phyloP scores from a whole-genome alignment of 2,329 filamentous ascomycete genomes.

The Aureobasidium uvarum region DNA sequence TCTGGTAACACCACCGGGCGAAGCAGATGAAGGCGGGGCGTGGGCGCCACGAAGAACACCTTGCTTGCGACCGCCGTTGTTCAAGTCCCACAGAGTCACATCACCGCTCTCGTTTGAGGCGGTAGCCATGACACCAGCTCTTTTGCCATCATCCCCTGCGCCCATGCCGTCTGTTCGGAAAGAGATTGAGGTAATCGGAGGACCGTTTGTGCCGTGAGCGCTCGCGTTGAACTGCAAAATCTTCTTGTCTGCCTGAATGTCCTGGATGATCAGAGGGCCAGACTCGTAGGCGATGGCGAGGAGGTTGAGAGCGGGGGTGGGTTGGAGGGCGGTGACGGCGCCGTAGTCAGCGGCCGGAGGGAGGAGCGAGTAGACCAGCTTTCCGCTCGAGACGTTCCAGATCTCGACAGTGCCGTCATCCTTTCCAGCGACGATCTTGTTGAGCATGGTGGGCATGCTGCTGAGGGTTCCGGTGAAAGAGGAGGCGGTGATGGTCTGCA shows the following conservation, averaged over 20 bases:
- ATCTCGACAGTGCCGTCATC: slow-evolving; percentile 90
- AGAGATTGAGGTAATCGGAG: slow-evolving; percentile 74
- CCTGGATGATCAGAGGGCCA: slow-evolving; percentile 75
- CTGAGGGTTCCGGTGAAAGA: slow-evolving; percentile 73
- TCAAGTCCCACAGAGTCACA: slow-evolving; percentile 94
- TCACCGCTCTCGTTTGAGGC: slow-evolving; percentile 76
- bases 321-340: slow-evolving; percentile 80
- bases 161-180: slow-evolving; percentile 89
- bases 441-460: slow-evolving; percentile 91
- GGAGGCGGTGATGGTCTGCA: slow-evolving; percentile 59
- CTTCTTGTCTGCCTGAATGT: slow-evolving; percentile 74
- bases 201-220: slow-evolving; percentile 48
- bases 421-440: slow-evolving; percentile 90
- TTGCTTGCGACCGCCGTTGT: slow-evolving; percentile 79
- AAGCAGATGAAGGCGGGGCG: slow-evolving; percentile 69
- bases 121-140: slow-evolving; percentile 91
- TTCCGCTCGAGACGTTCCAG: slow-evolving; percentile 92
- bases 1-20: slow-evolving; percentile 77
- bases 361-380: slow-evolving; percentile 85
- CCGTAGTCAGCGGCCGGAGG: slow-evolving; percentile 71
- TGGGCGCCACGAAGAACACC: slow-evolving; percentile 87
- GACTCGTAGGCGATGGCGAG: slow-evolving; percentile 84
- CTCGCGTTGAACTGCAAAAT: slow-evolving; percentile 58
- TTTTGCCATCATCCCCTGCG: slow-evolving; percentile 80
- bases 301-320: slow-evolving; percentile 78